Evolutionary conservation across 768 basidiomycete genomes (phyloP), one percentile per base, ranked within the genome.

Genomic region (Cystobasidium onofrii): DNA sequence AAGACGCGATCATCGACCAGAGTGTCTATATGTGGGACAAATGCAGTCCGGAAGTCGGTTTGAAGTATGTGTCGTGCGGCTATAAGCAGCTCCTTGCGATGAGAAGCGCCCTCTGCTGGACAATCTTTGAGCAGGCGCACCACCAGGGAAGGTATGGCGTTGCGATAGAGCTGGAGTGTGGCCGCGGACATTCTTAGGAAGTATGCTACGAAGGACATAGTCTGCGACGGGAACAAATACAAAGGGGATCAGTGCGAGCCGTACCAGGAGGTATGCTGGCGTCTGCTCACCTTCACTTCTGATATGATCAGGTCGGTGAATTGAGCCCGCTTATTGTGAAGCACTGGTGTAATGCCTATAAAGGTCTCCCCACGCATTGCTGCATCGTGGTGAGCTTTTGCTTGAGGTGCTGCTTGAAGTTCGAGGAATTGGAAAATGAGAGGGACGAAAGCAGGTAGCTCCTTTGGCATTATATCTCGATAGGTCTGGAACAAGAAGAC

Each of bases 91-190:
- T 98, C 95, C 89, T 92, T 82, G 62, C 95, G 85, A 23, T 91
- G 85, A 10, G 86, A 83, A 17, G 92, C 89, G 10, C 89, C 89
- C 78, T 90, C 91, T 0, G 89, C 85, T 44, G 96, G 94, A 79
- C 93, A 93, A 80, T 98, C 94, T 79, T 96, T 90, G 61, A 98
- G 84, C 36, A 98, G 84, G n/a, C 96, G 86, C 39, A 98, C 82
- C 33, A 90, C 88, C 25, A 88, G 86, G 64, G 90, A 83, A 36
- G 93, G 88, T 29, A 98, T 85, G 3, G 85, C 87, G 79, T 95
- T 90, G 12, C 89, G 88, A 77, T 92, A 90, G 1, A 86, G 83
- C 50, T 90, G 87, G 71, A 88, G 85, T 62, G 88, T 86, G 44
- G 85, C 84, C n/a, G 82, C 81, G 57, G 84, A 82, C 78, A 88